phyloP scores from a whole-genome alignment of 768 basidiomycete species.

The Suillus occidentalis region DNA sequence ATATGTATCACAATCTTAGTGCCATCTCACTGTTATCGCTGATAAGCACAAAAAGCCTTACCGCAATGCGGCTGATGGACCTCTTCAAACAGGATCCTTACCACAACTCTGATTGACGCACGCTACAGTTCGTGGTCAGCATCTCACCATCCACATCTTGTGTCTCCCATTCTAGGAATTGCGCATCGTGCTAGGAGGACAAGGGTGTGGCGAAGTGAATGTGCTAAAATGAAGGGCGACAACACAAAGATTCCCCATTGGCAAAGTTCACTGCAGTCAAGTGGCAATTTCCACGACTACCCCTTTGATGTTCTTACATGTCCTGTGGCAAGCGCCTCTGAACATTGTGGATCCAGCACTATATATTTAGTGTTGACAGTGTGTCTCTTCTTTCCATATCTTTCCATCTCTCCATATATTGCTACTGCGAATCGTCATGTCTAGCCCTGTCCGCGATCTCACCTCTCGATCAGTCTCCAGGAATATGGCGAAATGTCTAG shows the following conservation, averaged over 20 bases:
- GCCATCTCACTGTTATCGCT: no score
- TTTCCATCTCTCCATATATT: conserved; percentile 1
- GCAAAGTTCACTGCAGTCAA: background rate
- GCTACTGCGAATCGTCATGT: background rate
- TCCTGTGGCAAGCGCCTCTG: background rate
- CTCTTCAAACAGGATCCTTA: background rate
- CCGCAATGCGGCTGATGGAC: no score
- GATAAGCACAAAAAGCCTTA: no score
- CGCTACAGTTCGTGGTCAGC: background rate
- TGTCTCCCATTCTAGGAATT: no score
- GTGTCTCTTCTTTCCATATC: conserved; percentile 11
- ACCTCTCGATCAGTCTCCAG: conserved; percentile 25
- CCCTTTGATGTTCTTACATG: background rate
- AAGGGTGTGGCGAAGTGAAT: no score
- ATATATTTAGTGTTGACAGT: conserved; percentile 18
- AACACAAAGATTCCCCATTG: no score
- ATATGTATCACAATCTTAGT: no score
- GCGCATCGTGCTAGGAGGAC: no score
- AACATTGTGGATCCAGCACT: conserved; percentile 11
- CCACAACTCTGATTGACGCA: background rate
- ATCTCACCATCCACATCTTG: no score
- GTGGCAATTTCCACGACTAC: conserved; percentile 10
- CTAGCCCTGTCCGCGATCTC: conserved; percentile 12
- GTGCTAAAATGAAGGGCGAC: no score
- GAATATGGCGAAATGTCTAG: conserved; percentile 26